phyloP scores from a whole-genome alignment of 495 filamentous ascomycete genomes.

The Penicillium alfredii region DNA sequence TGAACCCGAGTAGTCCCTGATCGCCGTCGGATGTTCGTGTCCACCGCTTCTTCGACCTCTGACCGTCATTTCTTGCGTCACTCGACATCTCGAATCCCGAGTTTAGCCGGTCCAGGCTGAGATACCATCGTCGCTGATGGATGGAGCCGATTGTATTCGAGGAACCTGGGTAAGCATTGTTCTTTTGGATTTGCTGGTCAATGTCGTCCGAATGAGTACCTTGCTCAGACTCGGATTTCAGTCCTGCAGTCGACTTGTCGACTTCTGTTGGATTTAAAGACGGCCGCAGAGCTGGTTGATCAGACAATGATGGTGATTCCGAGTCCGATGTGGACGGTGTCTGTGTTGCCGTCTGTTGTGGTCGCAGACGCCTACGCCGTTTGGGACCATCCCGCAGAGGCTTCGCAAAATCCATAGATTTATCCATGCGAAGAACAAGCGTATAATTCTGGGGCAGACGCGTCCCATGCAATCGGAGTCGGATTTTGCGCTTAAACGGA shows the following conservation, averaged over 20 bases:
- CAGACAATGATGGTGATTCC: constrained; percentile 1
- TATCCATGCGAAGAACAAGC: constrained; percentile 50
- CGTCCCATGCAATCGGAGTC: constrained; percentile 53
- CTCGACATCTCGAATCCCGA: constrained; percentile 46
- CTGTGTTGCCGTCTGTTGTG: not conserved
- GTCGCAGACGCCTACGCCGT: constrained; percentile 15
- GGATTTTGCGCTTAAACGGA: constrained; percentile 46
- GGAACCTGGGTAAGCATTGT: constrained; percentile 61
- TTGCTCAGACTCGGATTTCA: not conserved
- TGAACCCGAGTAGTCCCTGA: constrained; percentile 28
- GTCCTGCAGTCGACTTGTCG: too few species aligned
- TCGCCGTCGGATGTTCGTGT: constrained; percentile 2
- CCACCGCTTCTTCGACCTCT: constrained; percentile 19
- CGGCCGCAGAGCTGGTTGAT: not conserved
- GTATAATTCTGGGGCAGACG: constrained; percentile 55
- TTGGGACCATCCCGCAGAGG: constrained; percentile 24
- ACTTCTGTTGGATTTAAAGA: too few species aligned
- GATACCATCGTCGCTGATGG: constrained; percentile 58
- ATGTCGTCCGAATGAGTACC: constrained; percentile 12
- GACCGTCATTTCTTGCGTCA: not conserved
- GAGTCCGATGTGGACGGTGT: constrained; percentile 19
- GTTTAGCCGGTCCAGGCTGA: constrained; percentile 48
- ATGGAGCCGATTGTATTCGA: constrained; percentile 56
- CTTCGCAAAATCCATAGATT: constrained; percentile 33
- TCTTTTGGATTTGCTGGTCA: constrained; percentile 44